Evolutionary conservation across 306 rosid species (phyloP), one percentile per base, ranked within the genome.

Genomic region (Quercus ilex): DNA sequence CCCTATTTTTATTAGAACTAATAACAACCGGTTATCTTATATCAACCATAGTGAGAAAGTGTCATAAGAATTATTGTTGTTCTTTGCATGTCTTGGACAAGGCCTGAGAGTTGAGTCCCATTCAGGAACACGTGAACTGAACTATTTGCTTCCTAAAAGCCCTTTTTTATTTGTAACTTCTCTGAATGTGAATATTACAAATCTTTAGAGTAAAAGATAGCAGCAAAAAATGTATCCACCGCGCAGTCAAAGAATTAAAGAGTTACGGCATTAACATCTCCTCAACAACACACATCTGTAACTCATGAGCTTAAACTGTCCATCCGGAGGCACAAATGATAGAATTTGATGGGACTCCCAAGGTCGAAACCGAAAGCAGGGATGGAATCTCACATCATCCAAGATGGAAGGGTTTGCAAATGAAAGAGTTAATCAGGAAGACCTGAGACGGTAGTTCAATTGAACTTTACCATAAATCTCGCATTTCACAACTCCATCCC

Each of bases 291-390:
- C 71, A 5, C 77, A 95, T 98, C 98, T 95, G 89, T 92, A 95
- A 85, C 90, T 90, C 98, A 92, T 83, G 28, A 95, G 92, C 88
- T 95, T 91, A 84, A 95, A 95, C 81, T 88, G 91, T 72, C 99
- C 97, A 71, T 95, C 98, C 79, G 98, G 97, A 77, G 99, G 99
- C 83, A 95, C 97, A 77, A 95, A 95, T 4, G 97, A 95, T 76
- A 92, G 90, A 88, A 89, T 77, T 79, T 92, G 99, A 86, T 90
- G 78, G 70, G 94, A 86, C 68, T 95, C 98, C 98, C 99, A 92
- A 28, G 97, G 96, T 49, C 91, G 94, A 89, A 83, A 92, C 55
- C 92, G 87, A 78, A 95, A 88, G 79, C 98, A 89, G 7, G 94
- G 97, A 85, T 92, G 99, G 76, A 95, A 95, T 87, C 98, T 90